Base-by-base conservation (phyloP, 2,329 filamentous ascomycete genomes). In the Zymoseptoria pseudotritici region DNA sequence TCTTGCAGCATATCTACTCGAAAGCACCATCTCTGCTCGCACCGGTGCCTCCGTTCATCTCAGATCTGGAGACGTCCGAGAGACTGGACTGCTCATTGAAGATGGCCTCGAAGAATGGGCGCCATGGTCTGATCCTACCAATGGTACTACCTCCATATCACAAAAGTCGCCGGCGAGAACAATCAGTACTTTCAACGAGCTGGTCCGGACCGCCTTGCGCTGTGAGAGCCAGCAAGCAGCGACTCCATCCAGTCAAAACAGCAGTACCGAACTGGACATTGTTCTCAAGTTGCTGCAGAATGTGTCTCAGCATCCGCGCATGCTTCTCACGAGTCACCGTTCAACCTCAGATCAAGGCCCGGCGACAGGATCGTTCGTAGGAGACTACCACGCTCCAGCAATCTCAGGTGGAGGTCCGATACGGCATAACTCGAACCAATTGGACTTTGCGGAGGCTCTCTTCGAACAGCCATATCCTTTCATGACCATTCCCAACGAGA, bases 101-200 rank as follows among this genome's bases (percentile, higher is more conserved):
- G 85, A 88, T 65, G 86, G 86, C 1, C 74, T 87, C 20, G 88
- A 90, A 67, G 87, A 90, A 74, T 90, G 87, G 87, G 84, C 88
- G 64, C 84, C 86, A 1, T 91, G 88, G 88, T 78, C 79, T 19
- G 82, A 85, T 55, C 70, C 70, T 22, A 56, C 64, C 29, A 52
- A 53, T 22, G 59, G 54, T 20, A 50, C 60, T 11, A 54, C 52
- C 50, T 56, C 57, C 6, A 55, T 53, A 13, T 19, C 24, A 78
- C 78, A 61, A 66, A 77, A 59, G 72, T 74, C 63, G 62, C 75
- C 62, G 63, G 69, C 58, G 24, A 68, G 69, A 57, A 69, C 66
- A 21, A 71, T 81, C 21, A 84, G 81, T 66, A 81, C 78, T 5
- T 82, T 83, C 67, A 83, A 83, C 61, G 73, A 75, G 26, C 71